A percentile compares a stretch with the other conserved stretches of the same genome.
Evolutionary conservation across 768 basidiomycete genomes (phyloP).

Genomic region (Collybia nuda): DNA sequence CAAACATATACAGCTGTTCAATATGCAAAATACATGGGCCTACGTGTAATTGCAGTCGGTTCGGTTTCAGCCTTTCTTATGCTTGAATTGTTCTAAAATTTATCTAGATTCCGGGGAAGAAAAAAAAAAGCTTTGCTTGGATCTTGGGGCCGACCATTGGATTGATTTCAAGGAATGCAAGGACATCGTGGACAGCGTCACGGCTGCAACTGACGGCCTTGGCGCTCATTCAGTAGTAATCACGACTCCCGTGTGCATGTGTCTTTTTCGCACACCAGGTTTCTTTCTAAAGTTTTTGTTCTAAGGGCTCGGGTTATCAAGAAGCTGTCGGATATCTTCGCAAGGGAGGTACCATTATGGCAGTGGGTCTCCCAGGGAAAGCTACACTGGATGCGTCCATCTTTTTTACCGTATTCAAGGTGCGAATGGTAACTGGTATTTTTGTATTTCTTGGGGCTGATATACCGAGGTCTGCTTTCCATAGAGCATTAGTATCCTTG

Average conservation of each 20-base stretch:
- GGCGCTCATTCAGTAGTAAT: slow-evolving; percentile 76
- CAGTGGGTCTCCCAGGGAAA: slow-evolving; percentile 72
- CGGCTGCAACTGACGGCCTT: slow-evolving; percentile 57
- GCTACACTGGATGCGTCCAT: slow-evolving; percentile 60
- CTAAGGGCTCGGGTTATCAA: slow-evolving; percentile 36
- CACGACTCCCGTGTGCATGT: slow-evolving; percentile 42
- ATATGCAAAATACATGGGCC: slow-evolving; percentile 76
- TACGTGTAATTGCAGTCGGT: slow-evolving; percentile 78
- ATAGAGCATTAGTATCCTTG: slow-evolving; percentile 54
- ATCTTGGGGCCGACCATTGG: slow-evolving; percentile 57
- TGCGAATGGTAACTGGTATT: slow-evolving; percentile 9
- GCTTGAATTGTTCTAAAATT: too few relatives aligned
- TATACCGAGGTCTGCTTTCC: slow-evolving; percentile 6
- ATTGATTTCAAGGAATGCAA: slow-evolving; percentile 75
- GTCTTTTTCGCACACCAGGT: not conserved
- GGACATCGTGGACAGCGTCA: slow-evolving; percentile 66
- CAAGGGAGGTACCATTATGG: slow-evolving; percentile 70
- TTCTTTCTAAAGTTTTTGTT: not conserved
- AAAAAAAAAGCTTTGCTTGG: slow-evolving; percentile 6
- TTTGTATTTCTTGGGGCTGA: slow-evolving; percentile 1
- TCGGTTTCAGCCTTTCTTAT: slow-evolving; percentile 4
- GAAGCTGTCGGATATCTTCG: slow-evolving; percentile 79
- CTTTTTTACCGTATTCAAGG: slow-evolving; percentile 72
- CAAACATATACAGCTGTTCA: slow-evolving; percentile 54
- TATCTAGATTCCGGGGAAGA: not conserved